Percentiles rank a stretch among this genome's conserved stretches.
Evolutionary conservation across 2,329 filamentous ascomycete genomes (phyloP).

Genomic region (Cladobotryum protrusum): DNA sequence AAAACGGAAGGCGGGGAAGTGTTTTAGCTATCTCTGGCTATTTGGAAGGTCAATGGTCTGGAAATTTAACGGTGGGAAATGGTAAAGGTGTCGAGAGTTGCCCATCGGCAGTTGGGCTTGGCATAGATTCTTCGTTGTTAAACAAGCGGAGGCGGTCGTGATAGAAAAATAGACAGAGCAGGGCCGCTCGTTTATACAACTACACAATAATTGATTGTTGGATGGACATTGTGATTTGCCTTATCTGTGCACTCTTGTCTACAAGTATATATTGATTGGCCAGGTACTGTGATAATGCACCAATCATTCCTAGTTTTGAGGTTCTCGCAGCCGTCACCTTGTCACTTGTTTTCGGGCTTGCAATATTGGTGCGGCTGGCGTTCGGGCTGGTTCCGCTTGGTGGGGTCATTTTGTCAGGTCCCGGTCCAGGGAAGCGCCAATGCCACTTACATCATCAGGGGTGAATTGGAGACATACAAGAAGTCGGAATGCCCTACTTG

Average conservation of each 20-base stretch:
- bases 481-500: not conserved
- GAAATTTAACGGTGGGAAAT: conserved; percentile 15
- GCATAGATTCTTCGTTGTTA: conserved; percentile 8
- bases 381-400: too few species aligned
- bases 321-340: not conserved
- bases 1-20: conserved; percentile 16
- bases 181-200: conserved; percentile 3
- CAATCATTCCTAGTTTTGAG: not conserved
- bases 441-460: too few species aligned
- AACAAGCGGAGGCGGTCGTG: conserved; percentile 1
- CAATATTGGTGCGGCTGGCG: too few species aligned
- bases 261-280: too few species aligned
- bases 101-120: conserved; percentile 8
- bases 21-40: conserved; percentile 14
- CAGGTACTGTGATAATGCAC: not conserved
- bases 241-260: too few species aligned
- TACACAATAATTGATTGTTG: not conserved
- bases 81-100: conserved; percentile 5
- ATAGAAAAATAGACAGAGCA: conserved; percentile 9
- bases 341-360: too few species aligned
- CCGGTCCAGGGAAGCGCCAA: too few species aligned
- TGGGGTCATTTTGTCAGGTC: too few species aligned
- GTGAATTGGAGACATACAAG: too few species aligned
- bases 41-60: conserved; percentile 18
- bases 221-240: not conserved